These are phyloP conservation scores for Suhomyces bribrorum DNA, from an alignment of 1,139 yeast species.

Conservation along the genomic window DNA sequence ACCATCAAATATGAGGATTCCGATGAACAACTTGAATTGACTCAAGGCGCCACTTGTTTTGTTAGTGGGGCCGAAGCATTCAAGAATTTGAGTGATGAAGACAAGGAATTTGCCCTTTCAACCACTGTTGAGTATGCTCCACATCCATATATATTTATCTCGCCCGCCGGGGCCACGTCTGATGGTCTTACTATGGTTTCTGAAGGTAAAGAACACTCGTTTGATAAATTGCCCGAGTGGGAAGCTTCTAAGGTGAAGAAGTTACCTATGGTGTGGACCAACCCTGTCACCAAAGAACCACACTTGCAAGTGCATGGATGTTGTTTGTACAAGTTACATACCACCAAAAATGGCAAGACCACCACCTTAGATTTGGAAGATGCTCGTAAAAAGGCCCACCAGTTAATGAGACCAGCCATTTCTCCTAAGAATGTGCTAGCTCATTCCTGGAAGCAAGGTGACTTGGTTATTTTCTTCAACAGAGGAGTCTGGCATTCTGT, in stretches of 20 bases:
- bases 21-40: slow-evolving; percentile 61
- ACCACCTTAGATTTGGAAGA: slow-evolving; percentile 56
- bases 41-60: slow-evolving; percentile 87
- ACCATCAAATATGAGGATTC: slow-evolving; percentile 61
- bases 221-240: slow-evolving; percentile 78
- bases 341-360: slow-evolving; percentile 56
- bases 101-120: slow-evolving; percentile 68
- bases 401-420: slow-evolving; percentile 83
- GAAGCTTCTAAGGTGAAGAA: slow-evolving; percentile 71
- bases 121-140: slow-evolving; percentile 87
- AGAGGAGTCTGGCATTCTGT: slow-evolving; percentile 91
- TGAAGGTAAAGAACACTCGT: slow-evolving; percentile 68
- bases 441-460: slow-evolving; percentile 82
- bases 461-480: slow-evolving; percentile 79
- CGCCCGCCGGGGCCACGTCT: slow-evolving; percentile 76
- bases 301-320: slow-evolving; percentile 88
- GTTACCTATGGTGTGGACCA: slow-evolving; percentile 88
- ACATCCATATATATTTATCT: slow-evolving; percentile 83
- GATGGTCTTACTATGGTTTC: slow-evolving; percentile 85
- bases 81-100: slow-evolving; percentile 62
- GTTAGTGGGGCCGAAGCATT: slow-evolving; percentile 80
- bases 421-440: slow-evolving; percentile 72
- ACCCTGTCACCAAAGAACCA: slow-evolving; percentile 80
- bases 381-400: slow-evolving; percentile 70
- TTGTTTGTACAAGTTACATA: slow-evolving; percentile 68